A percentile compares a stretch with the other conserved stretches of the same genome.
Conservation (phyloP, 495 filamentous ascomycete species). For the Talaromyces nanjingensis region DNA sequence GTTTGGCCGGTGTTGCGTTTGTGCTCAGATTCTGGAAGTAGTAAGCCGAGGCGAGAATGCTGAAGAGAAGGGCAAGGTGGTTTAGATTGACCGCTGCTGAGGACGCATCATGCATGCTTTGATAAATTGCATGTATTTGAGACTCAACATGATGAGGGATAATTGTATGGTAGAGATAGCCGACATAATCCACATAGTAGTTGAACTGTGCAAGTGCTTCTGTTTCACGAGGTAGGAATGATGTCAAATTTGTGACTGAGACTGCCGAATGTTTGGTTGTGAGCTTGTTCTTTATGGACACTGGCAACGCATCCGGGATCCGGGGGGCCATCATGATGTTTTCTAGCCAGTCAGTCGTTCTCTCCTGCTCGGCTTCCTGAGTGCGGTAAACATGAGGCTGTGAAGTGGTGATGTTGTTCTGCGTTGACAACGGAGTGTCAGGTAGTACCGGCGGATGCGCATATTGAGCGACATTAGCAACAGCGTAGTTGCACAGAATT, state of each 20-base stretch:
- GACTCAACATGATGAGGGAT: slow-evolving; percentile 18
- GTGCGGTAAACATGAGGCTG: not conserved
- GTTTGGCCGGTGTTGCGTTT: slow-evolving; percentile 15
- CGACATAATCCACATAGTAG: slow-evolving; percentile 29
- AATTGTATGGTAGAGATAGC: slow-evolving; percentile 35
- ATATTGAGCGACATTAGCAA: slow-evolving; percentile 2
- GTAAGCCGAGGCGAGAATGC: slow-evolving; percentile 28
- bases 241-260: slow-evolving; percentile 11
- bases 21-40: slow-evolving; percentile 24
- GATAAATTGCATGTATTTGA: slow-evolving; percentile 30
- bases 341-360: slow-evolving; percentile 30
- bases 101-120: slow-evolving; percentile 12
- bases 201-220: slow-evolving; percentile 26
- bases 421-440: not conserved
- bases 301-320: slow-evolving; percentile 22
- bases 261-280: slow-evolving; percentile 3
- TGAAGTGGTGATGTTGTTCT: not conserved
- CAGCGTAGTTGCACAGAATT: slow-evolving; percentile 27
- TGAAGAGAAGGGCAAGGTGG: slow-evolving; percentile 32
- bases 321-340: slow-evolving; percentile 35
- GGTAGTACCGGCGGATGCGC: not conserved
- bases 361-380: not conserved
- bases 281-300: slow-evolving; percentile 18
- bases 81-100: slow-evolving; percentile 13
- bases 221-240: slow-evolving; percentile 20